A percentile compares a stretch with the other conserved stretches of the same genome.
These are phyloP conservation scores for Asclepias syriaca DNA, from an alignment of 257 asterid genomes.

Conservation along the genomic window DNA sequence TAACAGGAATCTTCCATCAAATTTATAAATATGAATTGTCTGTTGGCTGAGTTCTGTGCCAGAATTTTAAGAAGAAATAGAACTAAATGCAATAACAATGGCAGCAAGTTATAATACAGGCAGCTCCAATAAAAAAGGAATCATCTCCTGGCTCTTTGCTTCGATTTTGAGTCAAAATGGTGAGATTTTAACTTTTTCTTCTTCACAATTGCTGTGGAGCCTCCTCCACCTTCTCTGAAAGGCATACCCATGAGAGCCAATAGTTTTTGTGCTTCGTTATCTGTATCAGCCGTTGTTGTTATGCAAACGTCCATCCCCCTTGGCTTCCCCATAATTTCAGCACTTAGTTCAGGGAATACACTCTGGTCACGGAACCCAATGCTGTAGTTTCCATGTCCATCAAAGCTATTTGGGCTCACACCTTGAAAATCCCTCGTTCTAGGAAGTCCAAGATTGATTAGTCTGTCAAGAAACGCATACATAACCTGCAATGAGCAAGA, in stretches of 20 bases:
- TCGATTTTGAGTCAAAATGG: conserved; percentile 82
- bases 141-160: conserved; percentile 44
- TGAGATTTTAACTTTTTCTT: conserved; percentile 93
- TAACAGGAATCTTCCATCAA: too few relatives aligned
- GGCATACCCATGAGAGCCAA: conserved; percentile 97
- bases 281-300: conserved; percentile 73
- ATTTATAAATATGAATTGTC: background rate
- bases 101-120: background rate
- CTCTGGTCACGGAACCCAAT: conserved; percentile 82
- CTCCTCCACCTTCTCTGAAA: conserved; percentile 61
- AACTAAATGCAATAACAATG: background rate
- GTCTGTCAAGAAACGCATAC: conserved; percentile 88
- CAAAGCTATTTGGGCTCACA: conserved; percentile 80
- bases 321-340: conserved; percentile 67
- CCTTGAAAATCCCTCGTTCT: conserved; percentile 94
- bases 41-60: background rate
- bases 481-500: conserved; percentile 50
- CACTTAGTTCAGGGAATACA: conserved; percentile 84
- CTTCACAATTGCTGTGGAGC: conserved; percentile 29
- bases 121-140: background rate
- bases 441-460: conserved; percentile 89
- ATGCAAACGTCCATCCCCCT: conserved; percentile 98
- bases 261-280: conserved; percentile 68
- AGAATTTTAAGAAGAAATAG: background rate
- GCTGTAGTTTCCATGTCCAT: conserved; percentile 91